Percentiles rank a stretch among this genome's conserved stretches.
Evolutionary conservation across 495 filamentous ascomycete species (phyloP).

Genomic region (Penicillium coprophilum): DNA sequence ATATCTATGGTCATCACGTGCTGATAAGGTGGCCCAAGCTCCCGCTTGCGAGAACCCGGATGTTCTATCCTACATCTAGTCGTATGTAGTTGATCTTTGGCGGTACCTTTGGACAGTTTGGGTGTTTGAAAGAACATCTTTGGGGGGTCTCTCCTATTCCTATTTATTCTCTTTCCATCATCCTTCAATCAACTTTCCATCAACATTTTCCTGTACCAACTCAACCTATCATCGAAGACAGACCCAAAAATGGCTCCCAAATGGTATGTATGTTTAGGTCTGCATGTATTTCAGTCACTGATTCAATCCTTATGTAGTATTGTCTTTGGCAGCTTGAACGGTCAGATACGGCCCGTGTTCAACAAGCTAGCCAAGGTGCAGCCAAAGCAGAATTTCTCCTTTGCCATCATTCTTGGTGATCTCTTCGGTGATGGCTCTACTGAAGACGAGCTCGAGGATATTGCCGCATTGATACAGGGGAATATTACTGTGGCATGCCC

Average conservation of each 20-base stretch:
- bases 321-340: constrained; percentile 76
- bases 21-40: constrained; percentile 36
- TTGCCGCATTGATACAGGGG: constrained; percentile 66
- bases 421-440: constrained; percentile 59
- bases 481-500: constrained; percentile 70
- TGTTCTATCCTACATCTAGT: constrained; percentile 1
- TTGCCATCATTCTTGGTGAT: constrained; percentile 81
- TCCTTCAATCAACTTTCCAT: neutral
- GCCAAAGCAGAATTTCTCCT: constrained; percentile 78
- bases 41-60: constrained; percentile 26
- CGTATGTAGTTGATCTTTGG: constrained; percentile 18
- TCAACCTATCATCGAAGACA: neutral
- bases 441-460: constrained; percentile 53
- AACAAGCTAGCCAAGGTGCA: constrained; percentile 76
- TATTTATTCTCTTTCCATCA: neutral
- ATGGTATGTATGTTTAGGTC: constrained; percentile 53
- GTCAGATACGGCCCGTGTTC: constrained; percentile 70
- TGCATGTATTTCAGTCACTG: constrained; percentile 9
- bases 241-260: constrained; percentile 54
- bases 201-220: neutral
- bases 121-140: neutral
- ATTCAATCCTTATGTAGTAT: constrained; percentile 52
- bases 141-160: neutral
- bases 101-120: neutral
- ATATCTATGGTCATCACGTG: constrained; percentile 29